Base-by-base conservation (phyloP, 1,139 yeast genomes). In the Pneumocystis carinii region DNA sequence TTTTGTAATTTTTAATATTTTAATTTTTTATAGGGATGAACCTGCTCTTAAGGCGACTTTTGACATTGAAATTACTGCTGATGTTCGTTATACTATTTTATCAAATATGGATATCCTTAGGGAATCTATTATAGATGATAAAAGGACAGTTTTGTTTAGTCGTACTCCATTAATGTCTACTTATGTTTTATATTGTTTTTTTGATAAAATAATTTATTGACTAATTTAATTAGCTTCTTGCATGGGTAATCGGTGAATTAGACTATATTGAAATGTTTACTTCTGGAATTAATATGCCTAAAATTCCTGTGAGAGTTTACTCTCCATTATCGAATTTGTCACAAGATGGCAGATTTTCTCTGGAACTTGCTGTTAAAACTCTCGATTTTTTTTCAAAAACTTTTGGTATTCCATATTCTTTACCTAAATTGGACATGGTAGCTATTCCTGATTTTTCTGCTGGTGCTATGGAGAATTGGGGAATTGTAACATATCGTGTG, bases 391-490 rank as follows among this genome's bases (percentile, higher is more conserved):
- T 84, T 70, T 89, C 88, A 68, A 75, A 79, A 67, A 79, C 84
- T 48, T 87, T 87, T 71, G 89, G 83, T 64, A 78, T 87, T 67
- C 80, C 85, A 68, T 87, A 86, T 72, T 94, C 90, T 14, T 77
- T 87, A 70, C 90, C 94, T 60, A 87, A 88, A 75, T 78, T 87
- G 77, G 96, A 88, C 71, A 80, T 87, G 77, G 83, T 88, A 66
- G 92, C 90, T 14, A 84, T 87, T 63, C 95, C 87, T 72, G 85
- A 87, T 67, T 88, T 87, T 72, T 81, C 87, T 27, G 90, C 90
- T 66, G 90, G 90, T 69, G 96, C 95, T 62, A 88, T 88, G 96
- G 96, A 88, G 76, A 88, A 88, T 77, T 87, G 90, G 87, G 95
- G 95, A 63, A 76, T 87, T 66, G 82, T 88, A 69, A 87, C 95